Evolutionary conservation across 257 asterid species (phyloP).

Genomic region (Primulina huaijiensis): DNA sequence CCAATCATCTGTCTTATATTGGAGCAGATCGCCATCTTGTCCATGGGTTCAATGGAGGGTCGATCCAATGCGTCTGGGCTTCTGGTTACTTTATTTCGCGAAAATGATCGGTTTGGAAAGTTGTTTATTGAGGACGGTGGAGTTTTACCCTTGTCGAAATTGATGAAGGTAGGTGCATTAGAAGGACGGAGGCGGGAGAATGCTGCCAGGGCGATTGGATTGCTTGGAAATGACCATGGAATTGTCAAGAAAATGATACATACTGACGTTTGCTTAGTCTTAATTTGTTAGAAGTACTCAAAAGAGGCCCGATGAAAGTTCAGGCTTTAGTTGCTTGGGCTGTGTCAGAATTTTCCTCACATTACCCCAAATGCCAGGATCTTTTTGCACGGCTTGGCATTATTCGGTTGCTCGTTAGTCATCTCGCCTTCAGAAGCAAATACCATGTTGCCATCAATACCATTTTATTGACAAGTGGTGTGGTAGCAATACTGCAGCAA

Average conservation of each 20-base stretch:
- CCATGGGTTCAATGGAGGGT: constrained; percentile 48
- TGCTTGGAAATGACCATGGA: constrained; percentile 62
- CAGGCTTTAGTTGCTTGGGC: constrained; percentile 79
- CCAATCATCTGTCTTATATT: constrained; percentile 67
- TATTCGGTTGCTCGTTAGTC: constrained; percentile 51
- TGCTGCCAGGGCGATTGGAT: constrained; percentile 65
- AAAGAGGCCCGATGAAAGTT: constrained; percentile 64
- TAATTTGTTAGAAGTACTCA: constrained; percentile 58
- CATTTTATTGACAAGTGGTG: constrained; percentile 64
- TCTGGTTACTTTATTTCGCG: constrained; percentile 58
- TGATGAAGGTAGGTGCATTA: constrained; percentile 58
- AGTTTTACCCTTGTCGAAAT: constrained; percentile 53
- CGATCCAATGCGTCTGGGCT: constrained; percentile 66
- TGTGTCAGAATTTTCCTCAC: constrained; percentile 53
- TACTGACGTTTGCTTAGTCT: constrained; percentile 58
- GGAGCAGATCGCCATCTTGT: constrained; percentile 73
- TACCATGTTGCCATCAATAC: constrained; percentile 56
- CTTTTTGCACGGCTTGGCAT: constrained; percentile 59
- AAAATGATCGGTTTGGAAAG: constrained; percentile 57
- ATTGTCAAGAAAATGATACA: constrained; percentile 63
- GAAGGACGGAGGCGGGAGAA: constrained; percentile 66
- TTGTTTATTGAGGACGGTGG: constrained; percentile 77
- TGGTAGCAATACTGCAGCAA: constrained; percentile 39
- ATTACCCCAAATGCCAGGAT: constrained; percentile 60
- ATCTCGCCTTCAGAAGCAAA: constrained; percentile 64